These are phyloP conservation scores for Leishmania braziliensis DNA, from an alignment of 208 protist genomes.

Conservation along the genomic window DNA sequence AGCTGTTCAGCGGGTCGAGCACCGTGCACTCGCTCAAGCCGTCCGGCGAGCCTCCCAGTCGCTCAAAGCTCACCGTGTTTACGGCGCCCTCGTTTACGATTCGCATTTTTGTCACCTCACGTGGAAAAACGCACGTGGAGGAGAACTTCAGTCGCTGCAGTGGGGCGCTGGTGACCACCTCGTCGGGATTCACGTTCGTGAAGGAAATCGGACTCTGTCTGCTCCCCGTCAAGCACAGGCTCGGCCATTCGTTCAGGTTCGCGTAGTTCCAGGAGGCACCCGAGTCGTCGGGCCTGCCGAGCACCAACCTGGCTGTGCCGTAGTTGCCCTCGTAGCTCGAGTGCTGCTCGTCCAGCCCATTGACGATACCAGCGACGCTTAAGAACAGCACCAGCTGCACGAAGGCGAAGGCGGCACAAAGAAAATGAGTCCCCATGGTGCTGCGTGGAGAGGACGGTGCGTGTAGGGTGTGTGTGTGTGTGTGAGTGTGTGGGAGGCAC, in stretches of 20 bases:
- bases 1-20: conserved; percentile 46
- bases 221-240: conserved; percentile 48
- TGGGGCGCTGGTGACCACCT: conserved; percentile 35
- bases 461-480: not conserved
- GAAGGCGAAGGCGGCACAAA: not conserved
- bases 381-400: not conserved
- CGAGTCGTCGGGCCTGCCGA: conserved; percentile 17
- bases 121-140: conserved; percentile 48
- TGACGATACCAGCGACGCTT: not conserved
- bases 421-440: not conserved
- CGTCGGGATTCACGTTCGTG: conserved; percentile 47
- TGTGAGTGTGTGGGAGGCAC: not conserved
- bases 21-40: conserved; percentile 56
- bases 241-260: conserved; percentile 50
- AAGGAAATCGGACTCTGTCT: conserved; percentile 81
- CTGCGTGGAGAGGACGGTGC: not conserved
- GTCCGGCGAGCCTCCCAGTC: conserved; percentile 25
- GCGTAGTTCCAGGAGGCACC: conserved; percentile 43
- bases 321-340: conserved; percentile 60
- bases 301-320: conserved; percentile 44
- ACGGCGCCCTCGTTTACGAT: conserved; percentile 60
- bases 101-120: conserved; percentile 52
- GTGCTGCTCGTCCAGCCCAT: conserved; percentile 12
- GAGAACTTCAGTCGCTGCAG: conserved; percentile 59
- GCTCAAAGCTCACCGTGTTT: conserved; percentile 49